Evolutionary conservation across 768 basidiomycete genomes (phyloP), one percentile per base, ranked within the genome.

Genomic region (Sarcomyxa edulis): DNA sequence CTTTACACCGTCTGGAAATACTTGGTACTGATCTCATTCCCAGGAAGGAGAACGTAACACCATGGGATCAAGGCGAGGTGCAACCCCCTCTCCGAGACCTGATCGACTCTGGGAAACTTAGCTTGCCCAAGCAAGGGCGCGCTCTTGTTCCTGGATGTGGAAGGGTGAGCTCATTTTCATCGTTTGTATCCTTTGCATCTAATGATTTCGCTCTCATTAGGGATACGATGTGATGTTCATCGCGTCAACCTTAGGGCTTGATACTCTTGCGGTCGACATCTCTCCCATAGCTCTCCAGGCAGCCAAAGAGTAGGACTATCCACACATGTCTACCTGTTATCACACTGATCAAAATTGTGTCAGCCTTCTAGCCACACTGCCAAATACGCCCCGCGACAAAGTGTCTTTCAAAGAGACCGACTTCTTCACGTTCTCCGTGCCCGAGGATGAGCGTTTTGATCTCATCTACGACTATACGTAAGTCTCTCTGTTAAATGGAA

Each of bases 391-490:
- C 1, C 37, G 54, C 7, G 56, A 60, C 14, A 61, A 65, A 4
- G 64, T 68, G 3, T 48, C 45, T 3, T 72, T 77, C 50, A 50
- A 64, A 27, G 42, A 53, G 5, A 53, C 51, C 1, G 76, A 84
- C 54, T 86, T 84, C 59, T 84, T 84, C 60, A 46, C 52, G 4
- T 64, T 72, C 32, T 42, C 53, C 10, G 50, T 65, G 14, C 42
- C 64, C 1, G 60, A 62, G 1, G 53, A 53, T 1, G 60, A 66
- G 25, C 52, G 49, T 6, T 81, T 74, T 46, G 74, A 78, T 43
- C 52, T 85, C 10, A 60, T 81, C 5, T 81, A 77, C 48, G 84
- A 85, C 53, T 81, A 81, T 52, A 84, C 82, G 74, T 71, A 39
- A 26, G 62, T 50, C 48, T 48, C 7, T 14, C n/a, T n/a, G n/a